Base-by-base conservation (phyloP, 1,284 basidiomycete genomes). In the Coniophora puteana region DNA sequence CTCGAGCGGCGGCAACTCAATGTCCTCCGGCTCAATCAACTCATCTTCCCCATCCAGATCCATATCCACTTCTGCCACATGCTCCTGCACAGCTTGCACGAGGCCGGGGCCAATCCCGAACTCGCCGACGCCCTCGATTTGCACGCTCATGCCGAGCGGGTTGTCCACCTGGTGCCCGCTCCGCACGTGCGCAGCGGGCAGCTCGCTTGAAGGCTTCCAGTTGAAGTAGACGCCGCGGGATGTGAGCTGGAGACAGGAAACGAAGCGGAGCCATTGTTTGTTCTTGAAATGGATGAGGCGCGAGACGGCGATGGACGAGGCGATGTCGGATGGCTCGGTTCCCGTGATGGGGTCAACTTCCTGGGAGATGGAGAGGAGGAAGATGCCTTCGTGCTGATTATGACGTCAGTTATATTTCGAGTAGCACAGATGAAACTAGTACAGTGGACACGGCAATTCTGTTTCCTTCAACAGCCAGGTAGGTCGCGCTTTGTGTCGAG, bases 191-290 rank as follows among this genome's bases (percentile, higher is more conserved):
- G 7, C 13, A 10, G 13, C 32, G 10, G 5, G 36, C 8, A 16
- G 10, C 5, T 20, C 27, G 3, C 16, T 21, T 8, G 44, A 40
- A 3, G 57, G 55, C n/a, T 66, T 62, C 67, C 73, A 79, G 40
- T 68, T 74, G 35, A 78, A 53, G 46, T 67, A 77, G 14, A 78
- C 40, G 1, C 68, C 68, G 0, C 72, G 72, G 23, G 74, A 68
- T 3, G 76, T 73, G 58, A 82, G 68, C 53, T 83, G 80, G 26
- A 82, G 61, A 50, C 80, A 83, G 25, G 67, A 66, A 14, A 81
- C 54, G 25, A 52, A 51, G 16, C 43, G 47, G 23, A 79, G 60
- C 35, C 54, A 48, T 5, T 51, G 40, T 0, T 54, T 54, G 32
- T 65, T 50, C 22, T 67, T 63, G 42, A 76, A 71, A 41, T 58